A percentile compares a stretch with the other conserved stretches of the same genome.
Evolutionary conservation across 768 basidiomycete species (phyloP).

Genomic region (Xerocomellus dryophilus): DNA sequence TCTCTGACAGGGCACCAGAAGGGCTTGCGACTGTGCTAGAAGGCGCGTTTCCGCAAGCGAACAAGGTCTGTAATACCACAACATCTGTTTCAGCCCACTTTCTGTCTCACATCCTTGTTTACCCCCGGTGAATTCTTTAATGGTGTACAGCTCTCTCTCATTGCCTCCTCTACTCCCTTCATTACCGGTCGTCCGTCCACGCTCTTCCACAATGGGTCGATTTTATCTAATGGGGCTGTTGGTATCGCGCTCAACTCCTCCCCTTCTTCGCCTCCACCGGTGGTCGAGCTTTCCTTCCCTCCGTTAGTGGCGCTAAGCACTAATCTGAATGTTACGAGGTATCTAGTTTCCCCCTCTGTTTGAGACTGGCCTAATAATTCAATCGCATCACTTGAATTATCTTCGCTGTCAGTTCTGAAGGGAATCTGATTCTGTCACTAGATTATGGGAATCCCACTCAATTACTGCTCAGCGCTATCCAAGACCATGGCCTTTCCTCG

Average conservation of each 20-base stretch:
- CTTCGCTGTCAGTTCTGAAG: constrained; percentile 47
- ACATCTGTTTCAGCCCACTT: not conserved
- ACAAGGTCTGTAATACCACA: constrained; percentile 42
- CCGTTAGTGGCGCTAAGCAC: constrained; percentile 44
- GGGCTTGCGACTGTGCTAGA: constrained; percentile 48
- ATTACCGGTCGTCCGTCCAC: constrained; percentile 73
- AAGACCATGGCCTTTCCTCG: constrained; percentile 32
- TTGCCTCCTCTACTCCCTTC: constrained; percentile 76
- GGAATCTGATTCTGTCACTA: constrained; percentile 66
- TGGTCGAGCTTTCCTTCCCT: constrained; percentile 31
- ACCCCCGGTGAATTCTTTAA: not conserved
- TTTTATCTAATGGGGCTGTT: constrained; percentile 65
- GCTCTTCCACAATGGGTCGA: constrained; percentile 53
- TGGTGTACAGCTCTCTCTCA: constrained; percentile 54
- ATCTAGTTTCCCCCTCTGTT: constrained; percentile 5
- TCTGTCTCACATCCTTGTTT: not conserved
- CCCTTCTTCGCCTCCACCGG: constrained; percentile 6
- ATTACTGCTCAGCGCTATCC: constrained; percentile 55
- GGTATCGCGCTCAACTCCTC: constrained; percentile 50
- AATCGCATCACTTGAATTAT: not conserved
- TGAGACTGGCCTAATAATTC: not conserved
- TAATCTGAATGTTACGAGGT: constrained; percentile 55
- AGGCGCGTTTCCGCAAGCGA: constrained; percentile 40
- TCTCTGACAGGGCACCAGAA: constrained; percentile 58
- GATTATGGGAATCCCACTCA: constrained; percentile 58